A percentile compares a stretch with the other conserved stretches of the same genome.
Evolutionary conservation across 768 basidiomycete genomes (phyloP).

Genomic region (Megacollybia marginata): DNA sequence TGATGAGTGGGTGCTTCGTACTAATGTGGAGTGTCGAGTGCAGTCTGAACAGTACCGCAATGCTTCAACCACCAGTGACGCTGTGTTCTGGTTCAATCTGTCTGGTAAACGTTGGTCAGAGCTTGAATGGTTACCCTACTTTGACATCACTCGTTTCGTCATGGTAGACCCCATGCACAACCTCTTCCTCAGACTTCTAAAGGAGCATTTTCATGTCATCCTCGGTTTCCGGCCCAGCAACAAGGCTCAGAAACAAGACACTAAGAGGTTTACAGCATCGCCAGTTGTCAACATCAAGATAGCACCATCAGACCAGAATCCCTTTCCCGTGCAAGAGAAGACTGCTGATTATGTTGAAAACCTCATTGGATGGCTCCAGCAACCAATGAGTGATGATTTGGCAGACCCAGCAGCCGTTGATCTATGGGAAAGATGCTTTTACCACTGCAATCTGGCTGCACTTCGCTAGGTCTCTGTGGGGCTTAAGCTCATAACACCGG

Average conservation of each 20-base stretch:
- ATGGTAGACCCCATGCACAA: slow-evolving; percentile 22
- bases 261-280: neutral
- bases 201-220: slow-evolving; percentile 13
- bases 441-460: too few relatives aligned
- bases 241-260: neutral
- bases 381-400: too few relatives aligned
- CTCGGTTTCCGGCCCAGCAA: slow-evolving; percentile 5
- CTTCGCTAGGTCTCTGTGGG: too few relatives aligned
- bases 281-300: neutral
- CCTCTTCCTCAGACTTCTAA: slow-evolving; percentile 14
- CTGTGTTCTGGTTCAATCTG: too few relatives aligned
- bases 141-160: slow-evolving; percentile 13
- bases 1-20: neutral
- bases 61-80: neutral
- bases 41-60: neutral
- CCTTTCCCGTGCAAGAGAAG: neutral
- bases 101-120: neutral
- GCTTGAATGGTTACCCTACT: slow-evolving; percentile 12
- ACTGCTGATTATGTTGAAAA: too few relatives aligned
- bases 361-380: too few relatives aligned
- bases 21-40: neutral
- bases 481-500: too few relatives aligned
- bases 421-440: too few relatives aligned
- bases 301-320: neutral
- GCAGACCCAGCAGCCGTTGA: too few relatives aligned